phyloP scores from a whole-genome alignment of 192 early-diverging fungal species.

The Backusella luteola region DNA sequence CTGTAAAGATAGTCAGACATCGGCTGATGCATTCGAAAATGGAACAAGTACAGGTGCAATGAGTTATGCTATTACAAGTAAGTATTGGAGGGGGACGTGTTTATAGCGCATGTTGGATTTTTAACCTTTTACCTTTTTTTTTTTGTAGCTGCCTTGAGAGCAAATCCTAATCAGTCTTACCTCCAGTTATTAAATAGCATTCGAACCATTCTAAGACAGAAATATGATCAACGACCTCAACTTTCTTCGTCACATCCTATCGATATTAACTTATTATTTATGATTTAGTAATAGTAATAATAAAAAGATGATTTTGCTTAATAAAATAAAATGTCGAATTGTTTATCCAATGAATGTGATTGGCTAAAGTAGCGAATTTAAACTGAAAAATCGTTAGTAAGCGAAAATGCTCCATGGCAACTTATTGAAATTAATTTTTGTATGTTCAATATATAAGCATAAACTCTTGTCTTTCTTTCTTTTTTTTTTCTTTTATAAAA shows the following conservation, averaged over 20 bases:
- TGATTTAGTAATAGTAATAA: slow-evolving; percentile 14
- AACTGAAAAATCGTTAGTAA: neutral
- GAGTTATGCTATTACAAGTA: slow-evolving; percentile 68
- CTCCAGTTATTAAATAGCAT: slow-evolving; percentile 67
- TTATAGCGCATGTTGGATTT: neutral
- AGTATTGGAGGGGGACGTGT: slow-evolving; percentile 10
- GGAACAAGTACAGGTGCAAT: slow-evolving; percentile 69
- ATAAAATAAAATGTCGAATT: neutral
- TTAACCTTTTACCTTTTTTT: neutral
- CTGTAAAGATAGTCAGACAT: slow-evolving; percentile 81
- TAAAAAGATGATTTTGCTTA: neutral
- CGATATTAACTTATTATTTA: slow-evolving; percentile 37
- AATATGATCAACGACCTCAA: slow-evolving; percentile 81
- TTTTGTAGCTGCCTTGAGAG: slow-evolving; percentile 46
- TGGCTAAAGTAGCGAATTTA: neutral
- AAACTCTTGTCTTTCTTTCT: neutral
- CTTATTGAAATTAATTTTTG: neutral
- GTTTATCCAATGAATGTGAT: neutral
- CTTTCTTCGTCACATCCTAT: slow-evolving; percentile 62
- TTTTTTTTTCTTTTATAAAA: neutral
- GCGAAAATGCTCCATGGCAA: neutral
- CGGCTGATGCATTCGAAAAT: slow-evolving; percentile 71
- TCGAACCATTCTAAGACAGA: slow-evolving; percentile 56
- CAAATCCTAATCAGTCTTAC: slow-evolving; percentile 63
- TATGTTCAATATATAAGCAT: neutral